Evolutionary conservation across 1,284 basidiomycete species (phyloP), one percentile per base, ranked within the genome.

Genomic region (Phylloporus gajari): DNA sequence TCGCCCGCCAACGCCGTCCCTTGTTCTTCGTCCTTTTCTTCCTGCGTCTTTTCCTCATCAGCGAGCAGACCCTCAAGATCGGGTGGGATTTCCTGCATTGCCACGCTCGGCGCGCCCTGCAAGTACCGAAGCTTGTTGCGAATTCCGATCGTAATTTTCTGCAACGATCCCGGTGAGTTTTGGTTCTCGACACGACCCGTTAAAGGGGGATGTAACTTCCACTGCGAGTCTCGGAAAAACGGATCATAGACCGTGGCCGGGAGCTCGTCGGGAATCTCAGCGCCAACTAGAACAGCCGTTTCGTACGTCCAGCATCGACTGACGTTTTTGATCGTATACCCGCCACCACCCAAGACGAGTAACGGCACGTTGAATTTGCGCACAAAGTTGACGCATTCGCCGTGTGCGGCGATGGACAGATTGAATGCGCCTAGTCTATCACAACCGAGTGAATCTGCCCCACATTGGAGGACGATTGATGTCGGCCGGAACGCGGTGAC

Each of bases 291-390:
- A 1, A 99, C 94, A 9, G 95, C 93, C 0, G 98, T 99, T 84
- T 99, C 97, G 86, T 99, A 98, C 17, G 97, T 94, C 97, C 97
- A 99, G 81, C 97, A 99, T n/a, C 97, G 91, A 60, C 95, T 95
- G 69, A 99, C 97, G 77, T 97, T 98, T 81, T 95, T 95, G 78
- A 97, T 95, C 3, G 95, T 97, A 82, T 99, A 99, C 0, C 97
- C 97, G 2, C 97, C 97, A 2, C 97, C 97, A 27, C 97, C 97
- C 3, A 99, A 83, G 12, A 98, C 94, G 25, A 99, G 87, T 9
- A 99, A 85, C 0, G 97, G 97, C 0, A 98, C 89, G 72, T 93
- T 92, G 85, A 96, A 99, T 70, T 93, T 93, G 77, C 97, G 93
- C 72, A 99, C 96, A 83, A 97, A 98, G 78, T 97, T 93, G 21